phyloP scores from a whole-genome alignment of 495 filamentous ascomycete genomes.

The Hypoxylon fuscum region DNA sequence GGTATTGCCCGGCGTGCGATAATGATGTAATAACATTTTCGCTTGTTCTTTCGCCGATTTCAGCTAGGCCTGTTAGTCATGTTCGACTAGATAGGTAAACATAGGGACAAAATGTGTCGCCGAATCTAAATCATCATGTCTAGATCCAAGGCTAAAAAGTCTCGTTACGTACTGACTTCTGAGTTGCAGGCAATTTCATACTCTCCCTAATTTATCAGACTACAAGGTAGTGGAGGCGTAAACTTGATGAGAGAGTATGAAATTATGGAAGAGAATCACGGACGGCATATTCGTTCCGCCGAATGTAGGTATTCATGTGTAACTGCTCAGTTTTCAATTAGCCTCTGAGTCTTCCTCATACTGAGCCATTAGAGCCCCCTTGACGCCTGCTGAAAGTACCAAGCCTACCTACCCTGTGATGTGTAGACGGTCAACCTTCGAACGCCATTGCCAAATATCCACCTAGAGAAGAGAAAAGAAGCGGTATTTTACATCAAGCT shows the following conservation, averaged over 20 bases:
- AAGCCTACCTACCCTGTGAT: background rate
- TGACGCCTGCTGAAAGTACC: slow-evolving; percentile 16
- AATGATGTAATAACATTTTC: no score
- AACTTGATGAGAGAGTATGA: no score
- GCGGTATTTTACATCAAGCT: slow-evolving; percentile 16
- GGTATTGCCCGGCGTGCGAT: no score
- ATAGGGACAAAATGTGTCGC: background rate
- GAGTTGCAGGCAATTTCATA: no score
- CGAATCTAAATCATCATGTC: no score
- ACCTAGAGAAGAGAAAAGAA: slow-evolving; percentile 17
- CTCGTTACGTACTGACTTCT: background rate
- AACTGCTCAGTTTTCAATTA: background rate
- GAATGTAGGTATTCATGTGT: slow-evolving; percentile 9
- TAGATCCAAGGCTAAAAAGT: background rate
- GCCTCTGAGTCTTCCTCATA: background rate
- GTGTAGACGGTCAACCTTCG: slow-evolving; percentile 1
- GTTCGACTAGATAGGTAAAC: background rate
- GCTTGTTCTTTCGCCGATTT: no score
- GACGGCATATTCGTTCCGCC: no score
- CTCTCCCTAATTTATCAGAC: no score
- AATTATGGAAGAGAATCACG: no score
- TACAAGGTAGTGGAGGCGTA: no score
- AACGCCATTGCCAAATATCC: slow-evolving; percentile 20
- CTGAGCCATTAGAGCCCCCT: background rate
- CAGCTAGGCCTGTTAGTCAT: background rate